These are phyloP conservation scores for Copromyces sp. DNA, from an alignment of 495 filamentous ascomycete genomes.

Conservation along the genomic window DNA sequence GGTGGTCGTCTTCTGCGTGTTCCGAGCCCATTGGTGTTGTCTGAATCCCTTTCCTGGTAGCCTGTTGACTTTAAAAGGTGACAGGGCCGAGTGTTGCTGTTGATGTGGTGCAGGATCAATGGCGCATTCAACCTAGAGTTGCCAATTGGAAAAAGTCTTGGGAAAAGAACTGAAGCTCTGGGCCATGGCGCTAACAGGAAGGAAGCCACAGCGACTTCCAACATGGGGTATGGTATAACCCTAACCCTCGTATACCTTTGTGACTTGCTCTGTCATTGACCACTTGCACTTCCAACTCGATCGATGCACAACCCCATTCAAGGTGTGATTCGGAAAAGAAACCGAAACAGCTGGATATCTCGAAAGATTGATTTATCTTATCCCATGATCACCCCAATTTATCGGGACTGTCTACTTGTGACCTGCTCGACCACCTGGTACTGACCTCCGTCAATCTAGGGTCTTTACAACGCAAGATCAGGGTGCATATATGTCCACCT, in stretches of 20 bases:
- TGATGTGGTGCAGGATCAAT: background rate
- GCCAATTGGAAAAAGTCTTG: background rate
- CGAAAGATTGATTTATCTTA: background rate
- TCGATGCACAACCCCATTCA: background rate
- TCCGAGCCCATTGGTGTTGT: conserved; percentile 13
- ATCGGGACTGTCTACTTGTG: background rate
- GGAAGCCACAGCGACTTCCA: background rate
- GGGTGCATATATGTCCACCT: background rate
- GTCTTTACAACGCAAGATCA: background rate
- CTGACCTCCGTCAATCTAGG: background rate
- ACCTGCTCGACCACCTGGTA: background rate
- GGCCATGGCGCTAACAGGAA: background rate
- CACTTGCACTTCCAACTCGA: background rate
- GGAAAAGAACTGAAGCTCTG: background rate
- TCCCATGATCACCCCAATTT: background rate
- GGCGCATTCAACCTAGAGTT: background rate
- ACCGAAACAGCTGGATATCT: background rate
- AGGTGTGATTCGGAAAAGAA: background rate
- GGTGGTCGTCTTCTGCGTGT: conserved; percentile 1
- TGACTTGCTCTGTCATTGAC: background rate
- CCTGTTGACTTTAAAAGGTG: background rate
- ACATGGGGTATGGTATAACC: background rate
- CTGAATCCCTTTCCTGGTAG: background rate
- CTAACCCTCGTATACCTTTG: background rate
- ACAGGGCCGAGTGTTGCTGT: too few relatives aligned